phyloP scores from a whole-genome alignment of 768 basidiomycete genomes.

The Mycena pura region DNA sequence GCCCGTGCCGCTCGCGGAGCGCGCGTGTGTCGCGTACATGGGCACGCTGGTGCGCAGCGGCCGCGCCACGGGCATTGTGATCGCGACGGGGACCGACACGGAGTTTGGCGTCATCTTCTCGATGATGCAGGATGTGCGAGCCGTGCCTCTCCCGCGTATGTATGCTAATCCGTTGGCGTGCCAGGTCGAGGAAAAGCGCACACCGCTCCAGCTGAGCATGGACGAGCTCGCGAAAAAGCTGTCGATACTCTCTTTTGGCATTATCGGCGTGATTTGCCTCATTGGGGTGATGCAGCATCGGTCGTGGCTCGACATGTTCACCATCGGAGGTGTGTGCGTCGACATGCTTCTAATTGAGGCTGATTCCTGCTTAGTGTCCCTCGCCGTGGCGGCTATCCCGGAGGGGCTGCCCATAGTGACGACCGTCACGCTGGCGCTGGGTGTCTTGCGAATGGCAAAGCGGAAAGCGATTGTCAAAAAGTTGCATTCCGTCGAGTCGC shows the following conservation, averaged over 20 bases:
- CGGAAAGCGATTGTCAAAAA: conserved; percentile 98
- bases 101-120: conserved; percentile 97
- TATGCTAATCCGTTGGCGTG: not conserved
- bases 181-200: conserved; percentile 83
- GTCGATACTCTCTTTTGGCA: conserved; percentile 88
- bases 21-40: conserved; percentile 93
- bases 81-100: conserved; percentile 83
- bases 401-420: conserved; percentile 97
- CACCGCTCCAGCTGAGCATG: conserved; percentile 93
- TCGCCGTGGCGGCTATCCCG: conserved; percentile 98
- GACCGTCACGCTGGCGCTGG: conserved; percentile 94
- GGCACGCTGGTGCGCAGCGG: conserved; percentile 93
- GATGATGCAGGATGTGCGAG: conserved; percentile 93
- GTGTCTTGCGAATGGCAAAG: conserved; percentile 92
- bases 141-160: not conserved
- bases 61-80: conserved; percentile 84
- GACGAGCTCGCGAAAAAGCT: conserved; percentile 95
- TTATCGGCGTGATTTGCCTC: conserved; percentile 92
- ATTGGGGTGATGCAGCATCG: conserved; percentile 87
- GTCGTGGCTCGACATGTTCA: conserved; percentile 98
- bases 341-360: not conserved
- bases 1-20: conserved; percentile 74
- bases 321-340: conserved; percentile 82
- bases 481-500: conserved; percentile 90
- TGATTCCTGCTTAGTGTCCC: conserved; percentile 66